Conservation (phyloP, 768 basidiomycete genomes). For the Phylloporus sp. region DNA sequence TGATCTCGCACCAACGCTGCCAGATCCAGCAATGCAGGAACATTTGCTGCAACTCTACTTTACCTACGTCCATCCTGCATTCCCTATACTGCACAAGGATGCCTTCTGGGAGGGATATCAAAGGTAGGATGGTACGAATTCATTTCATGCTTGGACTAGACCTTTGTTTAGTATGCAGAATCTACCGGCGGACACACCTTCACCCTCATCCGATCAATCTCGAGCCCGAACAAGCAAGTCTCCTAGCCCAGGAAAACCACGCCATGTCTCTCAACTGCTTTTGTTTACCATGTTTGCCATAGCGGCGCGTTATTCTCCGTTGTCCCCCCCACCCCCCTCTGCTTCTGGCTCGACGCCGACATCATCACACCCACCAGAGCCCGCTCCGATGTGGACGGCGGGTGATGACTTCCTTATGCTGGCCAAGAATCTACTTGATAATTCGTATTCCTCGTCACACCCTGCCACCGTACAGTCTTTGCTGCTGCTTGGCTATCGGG, state of each 20-base stretch:
- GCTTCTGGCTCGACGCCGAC: slow-evolving; percentile 30
- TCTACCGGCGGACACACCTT: slow-evolving; percentile 30
- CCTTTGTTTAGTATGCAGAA: slow-evolving; percentile 21
- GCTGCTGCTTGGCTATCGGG: slow-evolving; percentile 77
- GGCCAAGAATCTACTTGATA: slow-evolving; percentile 65
- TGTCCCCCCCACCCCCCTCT: slow-evolving; percentile 23
- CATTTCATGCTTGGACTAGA: neutral
- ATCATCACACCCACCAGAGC: slow-evolving; percentile 39
- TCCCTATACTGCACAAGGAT: slow-evolving; percentile 74
- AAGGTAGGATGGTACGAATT: slow-evolving; percentile 28
- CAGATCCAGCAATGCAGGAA: slow-evolving; percentile 56
- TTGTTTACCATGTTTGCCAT: slow-evolving; percentile 82
- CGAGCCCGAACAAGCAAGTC: slow-evolving; percentile 16
- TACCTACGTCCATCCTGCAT: slow-evolving; percentile 70
- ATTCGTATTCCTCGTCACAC: slow-evolving; percentile 65
- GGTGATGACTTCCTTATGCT: slow-evolving; percentile 68
- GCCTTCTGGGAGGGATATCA: slow-evolving; percentile 60
- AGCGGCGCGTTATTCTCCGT: slow-evolving; percentile 64
- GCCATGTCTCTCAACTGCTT: slow-evolving; percentile 59
- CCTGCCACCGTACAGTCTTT: slow-evolving; percentile 76
- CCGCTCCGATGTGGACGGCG: slow-evolving; percentile 72
- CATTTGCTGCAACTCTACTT: slow-evolving; percentile 76
- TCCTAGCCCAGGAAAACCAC: slow-evolving; percentile 37
- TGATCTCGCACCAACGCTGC: slow-evolving; percentile 46
- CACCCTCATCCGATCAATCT: slow-evolving; percentile 22